Evolutionary conservation across 257 asterid species (phyloP).

Genomic region (Rhazya stricta): DNA sequence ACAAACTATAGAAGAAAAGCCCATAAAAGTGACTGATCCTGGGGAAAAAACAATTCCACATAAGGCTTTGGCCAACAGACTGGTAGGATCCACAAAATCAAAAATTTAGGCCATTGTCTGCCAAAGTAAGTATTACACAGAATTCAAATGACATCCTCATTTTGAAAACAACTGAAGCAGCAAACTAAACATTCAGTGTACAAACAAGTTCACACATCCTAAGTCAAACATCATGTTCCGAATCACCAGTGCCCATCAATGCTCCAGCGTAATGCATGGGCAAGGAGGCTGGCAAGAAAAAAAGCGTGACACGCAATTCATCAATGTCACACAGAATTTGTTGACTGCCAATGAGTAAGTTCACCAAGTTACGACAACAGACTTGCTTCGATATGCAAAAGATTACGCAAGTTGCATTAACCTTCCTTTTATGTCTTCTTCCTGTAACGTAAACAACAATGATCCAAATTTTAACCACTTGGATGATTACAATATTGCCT

Average conservation of each 20-base stretch:
- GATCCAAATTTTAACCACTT: background rate
- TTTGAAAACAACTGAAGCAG: background rate
- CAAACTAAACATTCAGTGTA: background rate
- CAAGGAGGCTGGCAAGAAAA: background rate
- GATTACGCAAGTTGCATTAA: background rate
- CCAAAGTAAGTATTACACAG: background rate
- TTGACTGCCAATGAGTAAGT: background rate
- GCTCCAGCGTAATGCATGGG: background rate
- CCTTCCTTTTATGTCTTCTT: background rate
- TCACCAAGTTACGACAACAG: slow-evolving; percentile 3
- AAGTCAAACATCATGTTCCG: background rate
- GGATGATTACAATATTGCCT: background rate
- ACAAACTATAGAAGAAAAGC: background rate
- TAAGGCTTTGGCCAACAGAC: background rate
- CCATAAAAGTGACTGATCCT: background rate
- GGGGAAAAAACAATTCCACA: background rate
- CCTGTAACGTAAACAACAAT: slow-evolving; percentile 1
- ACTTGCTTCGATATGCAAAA: background rate
- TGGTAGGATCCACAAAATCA: background rate
- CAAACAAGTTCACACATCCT: background rate
- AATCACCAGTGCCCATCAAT: background rate
- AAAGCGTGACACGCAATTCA: background rate
- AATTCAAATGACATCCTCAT: background rate
- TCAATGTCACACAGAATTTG: background rate
- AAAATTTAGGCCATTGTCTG: background rate